Evolutionary conservation across 1,284 basidiomycete genomes (phyloP).

Genomic region (Filobasidium uniguttulatum): DNA sequence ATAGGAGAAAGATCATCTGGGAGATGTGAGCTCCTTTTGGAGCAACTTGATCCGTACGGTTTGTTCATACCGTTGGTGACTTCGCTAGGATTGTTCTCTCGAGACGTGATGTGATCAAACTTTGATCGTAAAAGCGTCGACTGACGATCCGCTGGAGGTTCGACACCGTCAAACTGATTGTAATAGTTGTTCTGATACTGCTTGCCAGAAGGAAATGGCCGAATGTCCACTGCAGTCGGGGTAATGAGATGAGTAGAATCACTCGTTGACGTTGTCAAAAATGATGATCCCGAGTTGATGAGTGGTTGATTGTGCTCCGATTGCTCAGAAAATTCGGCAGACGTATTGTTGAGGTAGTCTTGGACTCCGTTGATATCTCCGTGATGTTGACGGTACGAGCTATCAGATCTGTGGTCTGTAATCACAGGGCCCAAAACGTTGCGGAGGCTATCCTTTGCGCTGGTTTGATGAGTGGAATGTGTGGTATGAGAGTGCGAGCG

Average conservation of each 20-base stretch:
- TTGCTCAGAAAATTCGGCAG: neutral
- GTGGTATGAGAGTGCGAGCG: neutral
- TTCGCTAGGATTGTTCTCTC: neutral
- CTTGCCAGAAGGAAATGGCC: neutral
- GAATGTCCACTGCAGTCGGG: neutral
- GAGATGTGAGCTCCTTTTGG: neutral
- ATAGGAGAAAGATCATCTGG: constrained; percentile 11
- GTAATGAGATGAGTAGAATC: neutral
- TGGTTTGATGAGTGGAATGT: neutral
- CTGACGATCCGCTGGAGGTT: neutral
- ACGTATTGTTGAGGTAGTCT: neutral
- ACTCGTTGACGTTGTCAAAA: neutral
- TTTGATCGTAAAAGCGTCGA: neutral
- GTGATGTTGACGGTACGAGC: no score
- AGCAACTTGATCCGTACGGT: neutral
- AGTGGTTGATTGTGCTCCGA: neutral
- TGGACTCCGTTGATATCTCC: no score
- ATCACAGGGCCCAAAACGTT: neutral
- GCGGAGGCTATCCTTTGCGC: neutral
- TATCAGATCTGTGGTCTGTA: neutral
- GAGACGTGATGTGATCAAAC: neutral
- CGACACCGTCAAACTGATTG: neutral
- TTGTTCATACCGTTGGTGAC: no score
- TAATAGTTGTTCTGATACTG: neutral
- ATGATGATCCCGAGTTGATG: neutral